A percentile compares a stretch with the other conserved stretches of the same genome.
Evolutionary conservation across 2,329 filamentous ascomycete species (phyloP).

Genomic region (Trichoderma guizhouense): DNA sequence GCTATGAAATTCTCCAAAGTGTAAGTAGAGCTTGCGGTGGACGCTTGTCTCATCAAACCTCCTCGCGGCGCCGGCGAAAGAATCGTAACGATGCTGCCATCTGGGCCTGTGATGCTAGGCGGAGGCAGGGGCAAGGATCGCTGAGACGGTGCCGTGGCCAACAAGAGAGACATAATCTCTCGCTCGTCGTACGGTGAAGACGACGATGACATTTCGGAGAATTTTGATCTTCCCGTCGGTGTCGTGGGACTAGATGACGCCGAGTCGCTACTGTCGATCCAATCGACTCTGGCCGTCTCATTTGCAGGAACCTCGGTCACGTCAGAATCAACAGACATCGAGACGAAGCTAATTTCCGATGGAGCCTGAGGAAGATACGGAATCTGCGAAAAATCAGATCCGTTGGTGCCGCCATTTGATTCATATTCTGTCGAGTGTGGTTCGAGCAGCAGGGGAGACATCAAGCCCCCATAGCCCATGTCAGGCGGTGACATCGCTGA

Average conservation of each 20-base stretch:
- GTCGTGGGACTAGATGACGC: constrained; percentile 18
- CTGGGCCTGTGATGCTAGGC: constrained; percentile 26
- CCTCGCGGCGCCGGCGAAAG: constrained; percentile 28
- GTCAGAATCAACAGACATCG: constrained; percentile 27
- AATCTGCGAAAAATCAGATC: not conserved
- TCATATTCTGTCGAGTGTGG: not conserved
- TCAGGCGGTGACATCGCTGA: constrained; percentile 7
- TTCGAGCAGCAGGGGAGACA: not conserved
- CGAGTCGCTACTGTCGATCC: constrained; percentile 11
- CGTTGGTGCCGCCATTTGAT: not conserved
- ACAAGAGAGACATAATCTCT: constrained; percentile 33
- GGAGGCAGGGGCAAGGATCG: constrained; percentile 33
- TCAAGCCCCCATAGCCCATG: not conserved
- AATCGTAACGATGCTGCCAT: constrained; percentile 28
- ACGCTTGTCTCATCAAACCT: constrained; percentile 24
- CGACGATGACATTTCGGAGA: constrained; percentile 21
- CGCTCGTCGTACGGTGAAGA: constrained; percentile 35
- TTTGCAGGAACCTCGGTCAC: constrained; percentile 19
- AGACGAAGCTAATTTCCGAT: constrained; percentile 27
- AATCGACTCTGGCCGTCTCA: constrained; percentile 20
- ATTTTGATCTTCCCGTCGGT: not conserved
- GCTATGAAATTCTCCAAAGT: constrained; percentile 9
- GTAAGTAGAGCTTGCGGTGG: constrained; percentile 29
- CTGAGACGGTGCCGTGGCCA: constrained; percentile 23
- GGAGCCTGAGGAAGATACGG: constrained; percentile 11